These are phyloP conservation scores for Cucumis cinereus DNA, from an alignment of 306 rosid genomes.

Conservation along the genomic window DNA sequence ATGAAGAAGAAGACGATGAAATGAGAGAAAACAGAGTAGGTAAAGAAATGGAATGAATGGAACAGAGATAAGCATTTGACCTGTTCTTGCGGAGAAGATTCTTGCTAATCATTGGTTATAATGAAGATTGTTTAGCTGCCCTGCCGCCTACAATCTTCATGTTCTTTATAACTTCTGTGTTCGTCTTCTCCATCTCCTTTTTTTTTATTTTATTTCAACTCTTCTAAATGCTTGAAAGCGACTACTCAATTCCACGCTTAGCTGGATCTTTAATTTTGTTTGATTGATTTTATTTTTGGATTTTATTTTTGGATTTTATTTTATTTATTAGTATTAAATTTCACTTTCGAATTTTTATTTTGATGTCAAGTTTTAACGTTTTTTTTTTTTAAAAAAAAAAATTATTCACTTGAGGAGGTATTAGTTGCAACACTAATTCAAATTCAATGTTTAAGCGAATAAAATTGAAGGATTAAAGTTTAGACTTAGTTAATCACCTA, in stretches of 20 bases:
- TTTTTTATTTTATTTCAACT: background rate
- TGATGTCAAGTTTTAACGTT: background rate
- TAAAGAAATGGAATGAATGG: conserved; percentile 1
- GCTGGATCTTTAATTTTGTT: background rate
- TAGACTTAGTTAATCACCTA: too few relatives aligned
- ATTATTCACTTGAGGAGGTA: background rate
- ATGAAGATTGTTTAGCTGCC: background rate
- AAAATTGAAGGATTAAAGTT: too few relatives aligned
- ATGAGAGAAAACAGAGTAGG: conserved; percentile 18
- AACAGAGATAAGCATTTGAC: conserved; percentile 20
- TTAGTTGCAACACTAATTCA: background rate
- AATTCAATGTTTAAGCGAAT: too few relatives aligned
- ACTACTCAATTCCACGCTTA: background rate
- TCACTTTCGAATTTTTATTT: background rate
- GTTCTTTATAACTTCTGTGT: background rate
- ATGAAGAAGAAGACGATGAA: background rate
- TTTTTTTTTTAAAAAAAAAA: too few relatives aligned
- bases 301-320: background rate
- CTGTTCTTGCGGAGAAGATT: conserved; percentile 5
- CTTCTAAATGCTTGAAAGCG: background rate
- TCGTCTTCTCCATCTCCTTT: background rate
- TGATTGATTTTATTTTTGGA: background rate
- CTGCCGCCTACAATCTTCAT: background rate
- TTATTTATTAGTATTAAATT: background rate
- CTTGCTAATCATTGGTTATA: background rate